Conservation (phyloP, 2,329 filamentous ascomycete genomes). For the Apiospora pterosperma region DNA sequence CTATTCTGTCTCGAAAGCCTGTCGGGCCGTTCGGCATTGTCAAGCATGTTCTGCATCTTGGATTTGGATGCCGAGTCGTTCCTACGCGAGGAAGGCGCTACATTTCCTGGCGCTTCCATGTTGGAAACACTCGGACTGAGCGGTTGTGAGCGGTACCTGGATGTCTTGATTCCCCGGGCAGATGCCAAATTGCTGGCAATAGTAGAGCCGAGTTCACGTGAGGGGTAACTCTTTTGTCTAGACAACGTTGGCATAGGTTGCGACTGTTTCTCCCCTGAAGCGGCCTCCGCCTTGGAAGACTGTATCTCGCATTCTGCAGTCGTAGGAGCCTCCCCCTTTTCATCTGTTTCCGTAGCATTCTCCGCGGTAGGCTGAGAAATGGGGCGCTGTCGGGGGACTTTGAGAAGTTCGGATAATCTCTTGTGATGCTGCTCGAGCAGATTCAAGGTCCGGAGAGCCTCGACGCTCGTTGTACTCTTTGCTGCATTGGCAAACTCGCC, state of each 20-base stretch:
- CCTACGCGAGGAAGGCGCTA: conserved; percentile 54
- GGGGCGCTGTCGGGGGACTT: conserved; percentile 59
- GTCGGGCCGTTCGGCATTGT: conserved; percentile 38
- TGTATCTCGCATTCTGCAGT: conserved; percentile 6
- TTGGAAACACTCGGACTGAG: conserved; percentile 70
- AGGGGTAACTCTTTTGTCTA: conserved; percentile 49
- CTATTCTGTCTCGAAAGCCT: conserved; percentile 19
- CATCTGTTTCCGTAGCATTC: conserved; percentile 31
- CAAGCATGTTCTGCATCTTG: conserved; percentile 56
- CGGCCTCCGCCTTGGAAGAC: conserved; percentile 17
- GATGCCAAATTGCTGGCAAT: conserved; percentile 87
- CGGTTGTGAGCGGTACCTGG: conserved; percentile 62
- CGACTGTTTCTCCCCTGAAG: conserved; percentile 17
- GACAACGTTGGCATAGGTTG: conserved; percentile 31
- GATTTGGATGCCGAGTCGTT: conserved; percentile 47
- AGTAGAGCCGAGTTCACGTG: conserved; percentile 72
- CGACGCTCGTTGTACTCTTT: conserved; percentile 60
- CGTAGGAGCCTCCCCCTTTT: conserved; percentile 31
- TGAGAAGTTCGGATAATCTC: conserved; percentile 76
- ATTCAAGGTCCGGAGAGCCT: conserved; percentile 79
- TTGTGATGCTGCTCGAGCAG: conserved; percentile 87
- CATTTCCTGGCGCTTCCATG: conserved; percentile 68
- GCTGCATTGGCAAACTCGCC: conserved; percentile 84
- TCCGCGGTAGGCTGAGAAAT: conserved; percentile 33
- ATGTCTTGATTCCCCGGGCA: conserved; percentile 69